Base-by-base conservation (phyloP, 331 rosid species). In the Malus hybrid region DNA sequence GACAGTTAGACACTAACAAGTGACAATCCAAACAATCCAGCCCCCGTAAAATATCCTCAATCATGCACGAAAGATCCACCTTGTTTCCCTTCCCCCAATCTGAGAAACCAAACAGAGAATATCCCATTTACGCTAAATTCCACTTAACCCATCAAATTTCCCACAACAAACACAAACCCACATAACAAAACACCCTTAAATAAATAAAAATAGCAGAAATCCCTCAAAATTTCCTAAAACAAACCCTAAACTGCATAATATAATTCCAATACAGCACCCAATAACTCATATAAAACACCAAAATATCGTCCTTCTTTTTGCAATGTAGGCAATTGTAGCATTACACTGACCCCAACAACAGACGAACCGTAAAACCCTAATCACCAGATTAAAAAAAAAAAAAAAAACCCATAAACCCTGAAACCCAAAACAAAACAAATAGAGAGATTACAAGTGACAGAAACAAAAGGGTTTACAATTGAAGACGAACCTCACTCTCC, bases 401-500 rank as follows among this genome's bases (percentile, higher is more conserved):
- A 36, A 39, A 4, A 44, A 56, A 44, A 2, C 7, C 60, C 18
- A 14, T 14, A 65, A 64, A 59, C 78, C 46, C 74, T 24, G 59
- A 24, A 60, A 61, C 59, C 57, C 7, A 15, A 7, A 20, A 8
- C 46, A 42, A 42, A 42, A 42, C 46, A 42, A 42, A 42, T 44
- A 44, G 15, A 44, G 22, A 63, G 14, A 13, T 4, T 57, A 36
- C 2, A 60, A 69, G 7, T 1, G 15, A 22, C 19, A 31, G 62
- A 59, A 46, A 50, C 34, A 69, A 64, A 32, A 34, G 34, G 14
- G 46, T 28, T 24, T 60, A 55, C 12, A 36, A 18, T 6, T 3
- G 20, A 29, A 36, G 20, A 90, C 99, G 46, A 42, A 42, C 46
- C 97, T 94, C 97, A 83, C 97, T 94, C 2, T 92, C 93, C 32